phyloP scores from a whole-genome alignment of 176 grass and related monocot species.

The Metroxylon sagu region DNA sequence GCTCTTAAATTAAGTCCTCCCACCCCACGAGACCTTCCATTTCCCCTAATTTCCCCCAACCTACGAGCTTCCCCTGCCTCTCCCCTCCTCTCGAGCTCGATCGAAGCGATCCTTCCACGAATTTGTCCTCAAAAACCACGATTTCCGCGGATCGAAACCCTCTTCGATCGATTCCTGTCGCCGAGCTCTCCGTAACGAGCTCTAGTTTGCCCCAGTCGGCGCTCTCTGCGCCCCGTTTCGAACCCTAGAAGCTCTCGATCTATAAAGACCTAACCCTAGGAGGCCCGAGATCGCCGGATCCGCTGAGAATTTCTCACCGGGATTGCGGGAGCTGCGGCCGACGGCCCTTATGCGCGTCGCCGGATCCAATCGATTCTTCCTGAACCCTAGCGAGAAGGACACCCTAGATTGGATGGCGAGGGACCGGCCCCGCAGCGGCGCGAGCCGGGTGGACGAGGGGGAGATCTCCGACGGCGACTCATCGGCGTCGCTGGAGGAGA shows the following conservation, averaged over 20 bases:
- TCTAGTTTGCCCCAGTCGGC: constrained; percentile 13
- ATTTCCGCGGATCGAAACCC: not conserved
- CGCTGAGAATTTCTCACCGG: not conserved
- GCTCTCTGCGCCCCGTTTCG: constrained; percentile 16
- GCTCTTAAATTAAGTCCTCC: not conserved
- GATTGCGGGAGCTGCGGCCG: not conserved
- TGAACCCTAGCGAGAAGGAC: constrained; percentile 19
- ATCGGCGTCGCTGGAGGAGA: constrained; percentile 54
- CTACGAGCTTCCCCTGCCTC: constrained; percentile 8
- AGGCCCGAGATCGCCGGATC: not conserved
- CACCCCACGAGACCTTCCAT: not conserved
- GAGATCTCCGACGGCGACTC: constrained; percentile 65
- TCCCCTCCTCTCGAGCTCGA: not conserved
- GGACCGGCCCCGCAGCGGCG: not conserved
- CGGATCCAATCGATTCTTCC: constrained; percentile 21
- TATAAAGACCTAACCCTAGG: not conserved
- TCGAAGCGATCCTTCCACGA: not conserved
- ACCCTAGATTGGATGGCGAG: constrained; percentile 21
- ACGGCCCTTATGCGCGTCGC: constrained; percentile 13
- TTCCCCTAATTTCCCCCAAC: not conserved
- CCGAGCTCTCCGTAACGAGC: constrained; percentile 11
- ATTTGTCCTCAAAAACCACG: not conserved
- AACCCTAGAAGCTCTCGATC: not conserved
- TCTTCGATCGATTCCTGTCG: not conserved
- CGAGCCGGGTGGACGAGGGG: constrained; percentile 23